Conservation (phyloP, 2,329 filamentous ascomycete genomes). For the Thielaviopsis musarum region DNA sequence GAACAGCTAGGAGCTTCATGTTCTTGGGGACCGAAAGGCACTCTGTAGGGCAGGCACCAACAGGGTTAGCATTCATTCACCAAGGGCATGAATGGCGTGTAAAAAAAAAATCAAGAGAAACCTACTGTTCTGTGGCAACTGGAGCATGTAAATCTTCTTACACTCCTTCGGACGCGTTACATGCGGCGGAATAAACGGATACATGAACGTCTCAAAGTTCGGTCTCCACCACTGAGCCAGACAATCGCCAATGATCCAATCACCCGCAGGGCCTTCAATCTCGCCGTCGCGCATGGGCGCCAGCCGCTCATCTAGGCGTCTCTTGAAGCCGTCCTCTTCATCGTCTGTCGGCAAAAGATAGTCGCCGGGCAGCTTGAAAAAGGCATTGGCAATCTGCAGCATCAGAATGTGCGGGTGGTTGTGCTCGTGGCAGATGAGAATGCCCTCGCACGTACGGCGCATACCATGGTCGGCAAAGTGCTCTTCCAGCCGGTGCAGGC, state of each 20-base stretch:
- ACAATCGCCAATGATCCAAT: slow-evolving; percentile 91
- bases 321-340: slow-evolving; percentile 89
- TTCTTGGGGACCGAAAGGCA: slow-evolving; percentile 96
- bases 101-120: slow-evolving; percentile 9
- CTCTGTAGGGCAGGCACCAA: slow-evolving; percentile 35
- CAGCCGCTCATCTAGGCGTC: slow-evolving; percentile 76
- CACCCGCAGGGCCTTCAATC: slow-evolving; percentile 57
- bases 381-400: slow-evolving; percentile 97
- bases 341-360: slow-evolving; percentile 82
- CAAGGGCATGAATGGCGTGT: neutral
- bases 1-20: slow-evolving; percentile 96
- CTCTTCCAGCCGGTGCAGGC: slow-evolving; percentile 86
- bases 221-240: slow-evolving; percentile 97
- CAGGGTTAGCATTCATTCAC: slow-evolving; percentile 14
- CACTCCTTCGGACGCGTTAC: slow-evolving; percentile 95
- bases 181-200: slow-evolving; percentile 91
- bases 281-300: slow-evolving; percentile 83
- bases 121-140: slow-evolving; percentile 79
- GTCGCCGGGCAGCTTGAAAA: slow-evolving; percentile 97
- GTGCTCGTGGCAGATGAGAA: slow-evolving; percentile 95
- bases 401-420: slow-evolving; percentile 98
- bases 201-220: slow-evolving; percentile 99
- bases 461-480: slow-evolving; percentile 87
- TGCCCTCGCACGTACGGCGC: slow-evolving; percentile 91
- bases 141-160: slow-evolving; percentile 97